Evolutionary conservation across 805 yeast genomes (phyloP), one percentile per base, ranked within the genome.

Genomic region (Maudiozyma turicensis): DNA sequence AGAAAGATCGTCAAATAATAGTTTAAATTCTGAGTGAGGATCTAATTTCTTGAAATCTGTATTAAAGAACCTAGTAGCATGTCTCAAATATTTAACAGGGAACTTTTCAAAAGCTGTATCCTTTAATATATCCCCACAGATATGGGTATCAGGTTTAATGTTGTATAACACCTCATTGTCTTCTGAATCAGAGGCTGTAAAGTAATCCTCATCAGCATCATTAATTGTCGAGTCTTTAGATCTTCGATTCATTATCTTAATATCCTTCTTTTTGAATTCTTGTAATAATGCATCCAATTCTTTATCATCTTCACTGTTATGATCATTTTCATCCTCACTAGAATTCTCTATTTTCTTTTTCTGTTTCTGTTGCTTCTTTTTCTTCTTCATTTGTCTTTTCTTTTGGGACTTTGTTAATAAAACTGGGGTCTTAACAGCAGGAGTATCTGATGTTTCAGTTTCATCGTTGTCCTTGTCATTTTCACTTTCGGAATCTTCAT

Each of bases 11-110:
- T 91, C 95, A 66, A 87, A 85, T 46, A 87, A 66, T 51, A 74
- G 70, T 50, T 76, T 76, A 58, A 83, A 81, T 60, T 87, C 95
- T 40, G 76, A 75, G 57, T 87, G 95, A 1, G 91, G 84, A 60
- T 86, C 91, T 43, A 87, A 68, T 50, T 75, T 74, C 4, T 73
- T 64, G 49, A 63, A 56, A 50, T 64, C 67, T 8, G 48, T 46
- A 32, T 54, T 52, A 34, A 59, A 60, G 46, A 60, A 63, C 9
- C 54, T 47, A 45, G 46, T 52, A 44, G 47, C 50, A 43, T 46
- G 49, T 34, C 53, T 52, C 35, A 58, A 49, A 30, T 35, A 40
- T 9, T 47, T 34, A 6, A 50, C 35, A 4, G 62, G 54, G 42
- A 60, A 62, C 28, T 52, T 52, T 2, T 60, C 49, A 43, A 63